Base-by-base conservation (phyloP, 306 rosid species). In the Cucurbita moschata region DNA sequence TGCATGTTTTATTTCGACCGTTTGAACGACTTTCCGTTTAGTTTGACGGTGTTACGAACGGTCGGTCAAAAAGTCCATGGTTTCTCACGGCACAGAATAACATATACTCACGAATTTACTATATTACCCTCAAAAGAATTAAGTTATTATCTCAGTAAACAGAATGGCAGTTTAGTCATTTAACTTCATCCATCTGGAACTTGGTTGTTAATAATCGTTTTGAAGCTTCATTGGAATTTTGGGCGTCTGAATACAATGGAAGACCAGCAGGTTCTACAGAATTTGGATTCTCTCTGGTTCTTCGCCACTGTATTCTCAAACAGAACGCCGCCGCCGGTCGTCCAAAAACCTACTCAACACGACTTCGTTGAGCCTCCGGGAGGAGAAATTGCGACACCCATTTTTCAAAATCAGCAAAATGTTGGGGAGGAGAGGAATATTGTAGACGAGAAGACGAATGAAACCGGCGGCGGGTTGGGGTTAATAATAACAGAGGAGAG, bases 271-370 rank as follows among this genome's bases (percentile, higher is more conserved):
- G 85, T 85, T 46, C 2, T 63, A 42, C 82, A 86, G 56, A 70
- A 69, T 76, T 70, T 88, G 0, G 90, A 88, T 77, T 83, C 85
- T 51, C 85, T 88, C 46, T 91, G 92, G 96, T 88, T 88, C 87
- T 88, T 67, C 82, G 67, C 82, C 72, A 84, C 79, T 68, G 73
- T 88, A 60, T 60, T 90, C 50, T 43, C 71, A 37, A 11, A 18
- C 38, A 42, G 12, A 44, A 12, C 40, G 55, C 50, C 51, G 51
- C 14, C 54, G 1, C 54, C 54, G 54, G 8, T 15, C 55, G 30
- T 67, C 39, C 19, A 12, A 46, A 40, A 42, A 2, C 71, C 51
- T 16, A n/a, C 30, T 40, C 51, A 16, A n/a, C 21, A 46, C 55
- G 35, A 13, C 51, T 37, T 47, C 40, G 55, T 11, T 4, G 39